A percentile compares a stretch with the other conserved stretches of the same genome.
phyloP scores from a whole-genome alignment of 371 early-diverging fungal species.

The Amoeboradix gromovi region DNA sequence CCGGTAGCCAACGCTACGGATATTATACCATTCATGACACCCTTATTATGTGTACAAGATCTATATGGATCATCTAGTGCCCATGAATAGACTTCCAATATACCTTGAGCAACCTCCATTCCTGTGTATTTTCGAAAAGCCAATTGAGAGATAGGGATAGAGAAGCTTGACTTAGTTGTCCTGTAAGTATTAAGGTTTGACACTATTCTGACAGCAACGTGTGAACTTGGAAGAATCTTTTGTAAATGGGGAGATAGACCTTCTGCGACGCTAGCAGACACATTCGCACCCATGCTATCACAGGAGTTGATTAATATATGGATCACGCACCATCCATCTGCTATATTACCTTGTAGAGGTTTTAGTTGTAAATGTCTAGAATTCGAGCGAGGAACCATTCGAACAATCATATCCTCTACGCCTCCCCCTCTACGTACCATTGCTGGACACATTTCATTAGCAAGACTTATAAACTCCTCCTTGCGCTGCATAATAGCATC shows the following conservation, averaged over 20 bases:
- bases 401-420: slow-evolving; percentile 19
- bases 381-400: slow-evolving; percentile 10
- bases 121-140: slow-evolving; percentile 25
- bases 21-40: slow-evolving; percentile 35
- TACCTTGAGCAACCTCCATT: slow-evolving; percentile 18
- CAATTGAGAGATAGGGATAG: slow-evolving; percentile 10
- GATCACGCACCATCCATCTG: slow-evolving; percentile 23
- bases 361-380: slow-evolving; percentile 5
- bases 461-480: background rate
- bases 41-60: slow-evolving; percentile 37
- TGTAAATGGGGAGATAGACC: slow-evolving; percentile 21
- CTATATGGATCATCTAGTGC: slow-evolving; percentile 31
- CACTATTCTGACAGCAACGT: slow-evolving; percentile 25
- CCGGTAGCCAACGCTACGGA: slow-evolving; percentile 38
- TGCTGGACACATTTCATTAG: slow-evolving; percentile 21
- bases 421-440: slow-evolving; percentile 34
- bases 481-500: too few relatives aligned
- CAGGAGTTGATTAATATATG: slow-evolving; percentile 35
- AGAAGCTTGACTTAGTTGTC: slow-evolving; percentile 15
- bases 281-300: slow-evolving; percentile 34
- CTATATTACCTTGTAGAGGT: background rate
- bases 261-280: slow-evolving; percentile 29
- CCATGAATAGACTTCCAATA: slow-evolving; percentile 31
- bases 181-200: slow-evolving; percentile 27
- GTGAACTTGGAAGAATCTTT: slow-evolving; percentile 16